phyloP scores from a whole-genome alignment of 208 protist species.

The Angomonas desouzai region DNA sequence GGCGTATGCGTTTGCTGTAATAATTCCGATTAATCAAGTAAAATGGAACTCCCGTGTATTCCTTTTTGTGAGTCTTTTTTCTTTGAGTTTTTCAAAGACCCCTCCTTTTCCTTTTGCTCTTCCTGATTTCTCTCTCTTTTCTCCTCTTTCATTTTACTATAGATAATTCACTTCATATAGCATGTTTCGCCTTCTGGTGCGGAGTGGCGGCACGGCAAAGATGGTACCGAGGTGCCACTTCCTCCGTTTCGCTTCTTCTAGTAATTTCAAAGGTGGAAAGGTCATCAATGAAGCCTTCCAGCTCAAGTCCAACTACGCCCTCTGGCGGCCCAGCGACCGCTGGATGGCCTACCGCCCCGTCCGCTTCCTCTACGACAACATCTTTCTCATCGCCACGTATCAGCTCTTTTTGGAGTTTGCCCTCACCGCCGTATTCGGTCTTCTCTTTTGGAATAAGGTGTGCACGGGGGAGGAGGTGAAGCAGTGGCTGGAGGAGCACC shows the following conservation, averaged over 20 bases:
- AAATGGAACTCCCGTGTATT: background rate
- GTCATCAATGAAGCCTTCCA: conserved; percentile 19
- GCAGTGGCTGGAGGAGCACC: conserved; percentile 18
- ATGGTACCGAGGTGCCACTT: no score
- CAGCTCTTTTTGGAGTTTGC: conserved; percentile 60
- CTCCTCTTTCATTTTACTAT: conserved; percentile 9
- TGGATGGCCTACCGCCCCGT: conserved; percentile 40
- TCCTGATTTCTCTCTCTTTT: background rate
- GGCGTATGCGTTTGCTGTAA: background rate
- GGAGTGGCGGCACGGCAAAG: no score
- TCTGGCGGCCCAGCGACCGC: conserved; percentile 33
- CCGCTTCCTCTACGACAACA: conserved; percentile 50
- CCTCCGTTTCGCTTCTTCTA: conserved; percentile 3
- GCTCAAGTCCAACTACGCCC: background rate
- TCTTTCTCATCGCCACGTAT: conserved; percentile 53
- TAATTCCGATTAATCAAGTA: conserved; percentile 1
- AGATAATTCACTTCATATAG: no score
- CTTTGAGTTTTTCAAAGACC: no score
- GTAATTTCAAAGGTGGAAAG: conserved; percentile 16
- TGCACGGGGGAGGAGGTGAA: conserved; percentile 34
- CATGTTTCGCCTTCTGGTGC: no score
- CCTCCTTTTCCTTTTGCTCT: no score
- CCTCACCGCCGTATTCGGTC: conserved; percentile 37
- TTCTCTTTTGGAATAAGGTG: conserved; percentile 24
- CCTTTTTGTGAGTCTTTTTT: background rate